Conservation (phyloP, 345 rosid genomes). For the Gossypium australe region DNA sequence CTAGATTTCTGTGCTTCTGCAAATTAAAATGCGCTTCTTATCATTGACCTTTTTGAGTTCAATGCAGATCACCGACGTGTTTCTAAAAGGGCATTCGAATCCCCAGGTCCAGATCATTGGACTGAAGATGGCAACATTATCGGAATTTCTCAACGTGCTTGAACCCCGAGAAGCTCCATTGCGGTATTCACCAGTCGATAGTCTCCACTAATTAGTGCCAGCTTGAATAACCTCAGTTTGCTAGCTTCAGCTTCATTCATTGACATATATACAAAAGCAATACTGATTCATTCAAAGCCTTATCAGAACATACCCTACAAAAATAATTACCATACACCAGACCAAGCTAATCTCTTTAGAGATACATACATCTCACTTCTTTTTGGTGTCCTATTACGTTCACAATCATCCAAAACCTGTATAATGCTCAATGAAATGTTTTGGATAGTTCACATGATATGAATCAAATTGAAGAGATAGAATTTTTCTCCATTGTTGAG, state of each 20-base stretch:
- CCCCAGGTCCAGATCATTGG: slow-evolving; percentile 2
- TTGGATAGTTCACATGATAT: not conserved
- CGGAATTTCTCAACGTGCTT: not conserved
- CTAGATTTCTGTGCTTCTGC: not conserved
- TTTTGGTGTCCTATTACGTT: not conserved
- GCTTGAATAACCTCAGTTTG: not conserved
- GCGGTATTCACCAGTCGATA: not conserved
- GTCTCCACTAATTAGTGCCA: not conserved
- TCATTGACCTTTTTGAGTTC: not conserved
- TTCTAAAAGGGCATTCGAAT: slow-evolving; percentile 4
- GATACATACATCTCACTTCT: not conserved
- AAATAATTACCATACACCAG: not conserved
- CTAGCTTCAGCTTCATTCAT: not conserved
- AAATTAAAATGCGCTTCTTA: not conserved
- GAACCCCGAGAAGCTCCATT: not conserved
- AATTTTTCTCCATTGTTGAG: not conserved
- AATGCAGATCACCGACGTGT: slow-evolving; percentile 7
- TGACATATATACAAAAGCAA: not conserved
- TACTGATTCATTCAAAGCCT: slow-evolving; percentile 4
- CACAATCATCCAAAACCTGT: not conserved
- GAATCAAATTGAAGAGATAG: not conserved
- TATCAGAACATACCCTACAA: not conserved
- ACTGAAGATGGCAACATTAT: not conserved
- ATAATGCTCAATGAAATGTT: not conserved
- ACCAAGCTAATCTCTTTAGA: not conserved